Evolutionary conservation across 495 filamentous ascomycete genomes (phyloP).

Genomic region (Acidiella bohemica): DNA sequence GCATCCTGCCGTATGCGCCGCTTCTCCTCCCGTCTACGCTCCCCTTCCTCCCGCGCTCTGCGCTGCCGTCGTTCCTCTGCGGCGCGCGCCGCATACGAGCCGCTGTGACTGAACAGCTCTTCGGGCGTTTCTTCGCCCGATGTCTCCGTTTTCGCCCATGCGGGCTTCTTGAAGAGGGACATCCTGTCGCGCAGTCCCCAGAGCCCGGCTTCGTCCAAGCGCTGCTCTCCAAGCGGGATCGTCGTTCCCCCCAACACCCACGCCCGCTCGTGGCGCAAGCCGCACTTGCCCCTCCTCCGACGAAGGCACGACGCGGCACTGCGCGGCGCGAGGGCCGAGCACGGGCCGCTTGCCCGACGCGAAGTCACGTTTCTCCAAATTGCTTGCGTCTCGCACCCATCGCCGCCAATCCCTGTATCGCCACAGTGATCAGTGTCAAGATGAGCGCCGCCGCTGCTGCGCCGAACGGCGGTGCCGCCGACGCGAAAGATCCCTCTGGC

Average conservation of each 20-base stretch:
- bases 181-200: conserved; percentile 23
- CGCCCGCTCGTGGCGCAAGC: too few relatives aligned
- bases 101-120: conserved; percentile 50
- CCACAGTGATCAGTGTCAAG: too few relatives aligned
- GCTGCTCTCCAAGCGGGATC: too few relatives aligned
- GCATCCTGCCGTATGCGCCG: conserved; percentile 19
- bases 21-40: conserved; percentile 15
- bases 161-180: conserved; percentile 55
- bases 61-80: conserved; percentile 38
- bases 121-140: conserved; percentile 35
- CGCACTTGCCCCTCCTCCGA: too few relatives aligned
- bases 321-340: too few relatives aligned
- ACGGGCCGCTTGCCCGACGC: too few relatives aligned
- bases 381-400: background rate
- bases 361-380: background rate
- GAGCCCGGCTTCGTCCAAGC: too few relatives aligned
- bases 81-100: conserved; percentile 46
- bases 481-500: conserved; percentile 76
- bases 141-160: conserved; percentile 33
- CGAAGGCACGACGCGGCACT: too few relatives aligned
- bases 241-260: too few relatives aligned
- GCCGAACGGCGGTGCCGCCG: conserved; percentile 34
- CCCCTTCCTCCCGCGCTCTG: conserved; percentile 26
- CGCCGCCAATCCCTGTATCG: background rate
- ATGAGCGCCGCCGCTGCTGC: conserved; percentile 10